Evolutionary conservation across 192 early-diverging fungal species (phyloP).

Genomic region (Backusella morwellensis): DNA sequence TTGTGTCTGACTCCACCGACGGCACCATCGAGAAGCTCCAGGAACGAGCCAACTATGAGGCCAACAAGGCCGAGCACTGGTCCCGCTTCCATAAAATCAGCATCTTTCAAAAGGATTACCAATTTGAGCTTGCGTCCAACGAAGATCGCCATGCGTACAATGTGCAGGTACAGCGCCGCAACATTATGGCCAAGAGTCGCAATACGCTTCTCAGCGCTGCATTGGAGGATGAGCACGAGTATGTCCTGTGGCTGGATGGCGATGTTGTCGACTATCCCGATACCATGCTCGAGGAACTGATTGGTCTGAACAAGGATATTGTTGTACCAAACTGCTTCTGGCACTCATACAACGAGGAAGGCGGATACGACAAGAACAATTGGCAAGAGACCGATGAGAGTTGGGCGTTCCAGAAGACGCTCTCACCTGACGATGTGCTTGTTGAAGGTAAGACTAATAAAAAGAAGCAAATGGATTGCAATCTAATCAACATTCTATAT

Average conservation of each 20-base stretch:
- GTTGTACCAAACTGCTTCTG: slow-evolving; percentile 56
- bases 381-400: slow-evolving; percentile 64
- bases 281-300: slow-evolving; percentile 56
- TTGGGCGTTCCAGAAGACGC: slow-evolving; percentile 37
- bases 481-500: background rate
- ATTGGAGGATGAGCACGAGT: slow-evolving; percentile 51
- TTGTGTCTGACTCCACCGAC: slow-evolving; percentile 61
- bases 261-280: slow-evolving; percentile 66
- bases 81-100: slow-evolving; percentile 53
- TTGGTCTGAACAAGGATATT: slow-evolving; percentile 62
- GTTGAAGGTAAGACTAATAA: slow-evolving; percentile 43
- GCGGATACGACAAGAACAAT: slow-evolving; percentile 64
- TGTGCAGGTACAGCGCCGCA: slow-evolving; percentile 55
- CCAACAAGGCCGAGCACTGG: slow-evolving; percentile 31
- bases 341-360: slow-evolving; percentile 46
- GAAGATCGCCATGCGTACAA: slow-evolving; percentile 55
- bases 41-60: slow-evolving; percentile 12
- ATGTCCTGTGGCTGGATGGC: slow-evolving; percentile 74
- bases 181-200: slow-evolving; percentile 58
- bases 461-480: background rate
- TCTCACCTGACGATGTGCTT: slow-evolving; percentile 37
- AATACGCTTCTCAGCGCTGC: slow-evolving; percentile 58
- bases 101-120: slow-evolving; percentile 59
- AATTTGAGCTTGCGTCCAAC: slow-evolving; percentile 39
- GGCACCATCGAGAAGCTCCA: slow-evolving; percentile 52